These are phyloP conservation scores for Orychophragmus violaceus DNA, from an alignment of 345 rosid species.

Conservation along the genomic window DNA sequence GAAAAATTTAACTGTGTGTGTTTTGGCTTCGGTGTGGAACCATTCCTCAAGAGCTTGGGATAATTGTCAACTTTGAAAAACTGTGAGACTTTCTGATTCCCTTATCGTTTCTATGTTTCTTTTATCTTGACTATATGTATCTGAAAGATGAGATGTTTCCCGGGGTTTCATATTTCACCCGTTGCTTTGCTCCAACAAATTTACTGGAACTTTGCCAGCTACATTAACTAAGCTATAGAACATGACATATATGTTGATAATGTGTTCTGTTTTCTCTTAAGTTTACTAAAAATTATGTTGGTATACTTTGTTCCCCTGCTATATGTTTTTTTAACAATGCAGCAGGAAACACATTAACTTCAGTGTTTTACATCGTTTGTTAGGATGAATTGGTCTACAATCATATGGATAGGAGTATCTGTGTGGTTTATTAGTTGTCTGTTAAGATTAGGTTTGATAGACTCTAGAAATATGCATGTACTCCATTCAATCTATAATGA, in stretches of 20 bases:
- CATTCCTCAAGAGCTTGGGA: slow-evolving; percentile 52
- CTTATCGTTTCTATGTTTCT: background rate
- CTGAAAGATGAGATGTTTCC: background rate
- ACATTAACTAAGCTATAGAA: slow-evolving; percentile 37
- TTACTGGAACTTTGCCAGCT: slow-evolving; percentile 46
- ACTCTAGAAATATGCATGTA: too few species aligned
- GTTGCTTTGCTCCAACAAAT: slow-evolving; percentile 50
- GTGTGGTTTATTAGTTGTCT: too few species aligned
- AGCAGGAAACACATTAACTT: too few species aligned
- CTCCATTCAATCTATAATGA: too few species aligned
- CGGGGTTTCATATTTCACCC: slow-evolving; percentile 27
- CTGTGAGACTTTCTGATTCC: slow-evolving; percentile 34
- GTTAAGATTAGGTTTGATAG: too few species aligned
- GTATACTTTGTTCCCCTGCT: slow-evolving; percentile 15
- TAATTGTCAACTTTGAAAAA: slow-evolving; percentile 32
- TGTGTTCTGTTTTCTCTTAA: background rate
- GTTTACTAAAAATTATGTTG: background rate
- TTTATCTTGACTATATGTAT: background rate
- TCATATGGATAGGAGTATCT: too few species aligned
- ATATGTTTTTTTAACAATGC: slow-evolving; percentile 30
- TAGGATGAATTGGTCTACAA: too few species aligned
- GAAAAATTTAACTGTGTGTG: slow-evolving; percentile 14
- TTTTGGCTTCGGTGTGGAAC: slow-evolving; percentile 23
- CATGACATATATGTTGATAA: slow-evolving; percentile 50
- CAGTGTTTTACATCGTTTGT: too few species aligned